Percentiles rank a stretch among this genome's conserved stretches.
Evolutionary conservation across 1,139 yeast genomes (phyloP).

Genomic region (Kurtzmaniella quercitrusa): DNA sequence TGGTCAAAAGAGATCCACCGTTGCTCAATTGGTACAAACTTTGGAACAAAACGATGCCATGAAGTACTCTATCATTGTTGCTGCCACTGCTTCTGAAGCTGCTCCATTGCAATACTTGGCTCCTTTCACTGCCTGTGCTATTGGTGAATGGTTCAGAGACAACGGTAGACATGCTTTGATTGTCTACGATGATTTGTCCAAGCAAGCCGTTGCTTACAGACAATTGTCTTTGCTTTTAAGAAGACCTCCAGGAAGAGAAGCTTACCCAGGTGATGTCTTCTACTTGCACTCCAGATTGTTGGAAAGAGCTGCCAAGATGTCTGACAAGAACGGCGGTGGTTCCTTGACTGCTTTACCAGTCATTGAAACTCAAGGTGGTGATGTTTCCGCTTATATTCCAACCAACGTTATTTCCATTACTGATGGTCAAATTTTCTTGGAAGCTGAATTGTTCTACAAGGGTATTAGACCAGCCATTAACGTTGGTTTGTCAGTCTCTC

Average conservation of each 20-base stretch:
- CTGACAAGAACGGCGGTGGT: slow-evolving; percentile 85
- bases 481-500: slow-evolving; percentile 99
- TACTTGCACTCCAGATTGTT: slow-evolving; percentile 93
- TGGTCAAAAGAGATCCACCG: slow-evolving; percentile 99
- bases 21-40: slow-evolving; percentile 98
- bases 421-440: slow-evolving; percentile 97
- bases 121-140: slow-evolving; percentile 99
- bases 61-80: slow-evolving; percentile 96
- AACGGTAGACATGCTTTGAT: slow-evolving; percentile 97
- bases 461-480: slow-evolving; percentile 99
- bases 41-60: slow-evolving; percentile 97
- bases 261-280: slow-evolving; percentile 97
- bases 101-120: slow-evolving; percentile 99
- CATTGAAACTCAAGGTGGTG: slow-evolving; percentile 99
- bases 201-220: slow-evolving; percentile 99
- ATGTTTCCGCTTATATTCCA: slow-evolving; percentile 97
- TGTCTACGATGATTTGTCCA: slow-evolving; percentile 96
- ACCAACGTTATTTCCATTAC: slow-evolving; percentile 96
- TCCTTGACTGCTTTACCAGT: slow-evolving; percentile 94
- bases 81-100: slow-evolving; percentile 99
- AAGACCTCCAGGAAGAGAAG: slow-evolving; percentile 98
- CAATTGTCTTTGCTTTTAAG: slow-evolving; percentile 96
- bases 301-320: slow-evolving; percentile 98
- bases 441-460: slow-evolving; percentile 99
- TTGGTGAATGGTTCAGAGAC: slow-evolving; percentile 99